Evolutionary conservation across 139 green algal species (phyloP).

Genomic region (Micractinium conductrix): DNA sequence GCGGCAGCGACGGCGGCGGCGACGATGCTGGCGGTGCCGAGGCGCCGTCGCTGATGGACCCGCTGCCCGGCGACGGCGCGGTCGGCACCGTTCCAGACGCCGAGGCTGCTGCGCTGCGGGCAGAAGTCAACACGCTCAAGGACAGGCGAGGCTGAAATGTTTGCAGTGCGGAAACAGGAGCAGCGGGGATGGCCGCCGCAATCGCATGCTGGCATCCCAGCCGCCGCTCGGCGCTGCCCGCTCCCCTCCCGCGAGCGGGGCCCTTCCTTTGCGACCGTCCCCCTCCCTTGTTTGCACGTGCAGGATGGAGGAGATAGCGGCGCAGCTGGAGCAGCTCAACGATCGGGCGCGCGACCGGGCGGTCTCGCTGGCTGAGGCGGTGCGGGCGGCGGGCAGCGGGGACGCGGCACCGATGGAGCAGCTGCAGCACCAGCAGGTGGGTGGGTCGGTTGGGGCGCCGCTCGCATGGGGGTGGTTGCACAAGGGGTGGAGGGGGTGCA

Average conservation of each 20-base stretch:
- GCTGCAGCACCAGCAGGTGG: slow-evolving; percentile 32
- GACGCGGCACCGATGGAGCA: not conserved
- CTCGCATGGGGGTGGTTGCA: too few relatives aligned
- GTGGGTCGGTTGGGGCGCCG: too few relatives aligned
- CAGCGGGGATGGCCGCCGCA: not conserved
- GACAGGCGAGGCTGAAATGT: not conserved
- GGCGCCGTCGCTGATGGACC: not conserved
- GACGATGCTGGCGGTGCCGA: not conserved
- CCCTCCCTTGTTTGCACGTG: too few relatives aligned
- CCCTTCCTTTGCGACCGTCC: too few relatives aligned
- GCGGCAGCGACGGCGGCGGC: not conserved
- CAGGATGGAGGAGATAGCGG: slow-evolving; percentile 14
- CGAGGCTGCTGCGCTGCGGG: slow-evolving; percentile 2
- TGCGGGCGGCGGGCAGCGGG: slow-evolving; percentile 7
- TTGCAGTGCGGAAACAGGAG: not conserved
- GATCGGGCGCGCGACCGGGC: slow-evolving; percentile 16
- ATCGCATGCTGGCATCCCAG: not conserved
- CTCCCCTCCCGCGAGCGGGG: too few relatives aligned
- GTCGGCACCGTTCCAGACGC: not conserved
- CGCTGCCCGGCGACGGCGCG: not conserved
- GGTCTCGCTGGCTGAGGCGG: not conserved
- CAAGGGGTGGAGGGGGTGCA: too few relatives aligned
- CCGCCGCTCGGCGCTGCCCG: too few relatives aligned
- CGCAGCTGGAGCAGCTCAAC: slow-evolving; percentile 25
- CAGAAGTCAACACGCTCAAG: not conserved